A percentile compares a stretch with the other conserved stretches of the same genome.
phyloP scores from a whole-genome alignment of 768 basidiomycete species.

The Kwoniella sp. region DNA sequence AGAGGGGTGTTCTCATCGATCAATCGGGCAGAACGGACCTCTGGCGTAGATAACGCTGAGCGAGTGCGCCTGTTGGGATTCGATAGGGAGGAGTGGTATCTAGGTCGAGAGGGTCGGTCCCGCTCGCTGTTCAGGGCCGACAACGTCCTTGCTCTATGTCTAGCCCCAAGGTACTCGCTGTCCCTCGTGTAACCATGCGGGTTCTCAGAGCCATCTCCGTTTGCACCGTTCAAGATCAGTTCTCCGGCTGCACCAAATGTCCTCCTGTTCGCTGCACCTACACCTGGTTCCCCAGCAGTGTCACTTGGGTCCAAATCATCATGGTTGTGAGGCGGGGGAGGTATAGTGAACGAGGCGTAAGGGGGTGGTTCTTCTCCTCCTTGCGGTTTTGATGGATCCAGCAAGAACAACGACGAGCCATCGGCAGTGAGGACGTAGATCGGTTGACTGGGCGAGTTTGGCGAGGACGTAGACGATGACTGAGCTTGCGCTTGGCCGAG shows the following conservation, averaged over 20 bases:
- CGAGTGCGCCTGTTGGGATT: constrained; percentile 8
- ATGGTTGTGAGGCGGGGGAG: neutral
- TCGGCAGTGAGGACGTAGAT: constrained; percentile 54
- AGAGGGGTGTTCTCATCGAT: constrained; percentile 35
- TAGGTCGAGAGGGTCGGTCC: neutral
- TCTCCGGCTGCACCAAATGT: neutral
- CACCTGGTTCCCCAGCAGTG: neutral
- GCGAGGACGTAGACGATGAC: neutral
- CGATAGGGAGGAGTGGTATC: constrained; percentile 16
- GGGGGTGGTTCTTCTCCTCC: constrained; percentile 48
- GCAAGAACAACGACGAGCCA: constrained; percentile 47
- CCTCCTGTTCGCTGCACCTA: neutral
- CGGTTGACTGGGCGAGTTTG: constrained; percentile 15
- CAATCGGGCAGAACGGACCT: neutral
- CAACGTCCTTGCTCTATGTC: constrained; percentile 34
- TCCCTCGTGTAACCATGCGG: neutral
- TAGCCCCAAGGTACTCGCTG: constrained; percentile 1
- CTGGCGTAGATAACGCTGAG: constrained; percentile 20
- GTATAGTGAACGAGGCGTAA: constrained; percentile 35
- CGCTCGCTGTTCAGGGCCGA: constrained; percentile 21
- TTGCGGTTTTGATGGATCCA: constrained; percentile 42
- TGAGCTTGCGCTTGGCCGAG: constrained; percentile 11
- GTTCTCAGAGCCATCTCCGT: neutral
- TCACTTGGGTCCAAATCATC: constrained; percentile 10
- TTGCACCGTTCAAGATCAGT: neutral